Evolutionary conservation across 2,329 filamentous ascomycete genomes (phyloP).

Genomic region (Sarocladium kiliense): DNA sequence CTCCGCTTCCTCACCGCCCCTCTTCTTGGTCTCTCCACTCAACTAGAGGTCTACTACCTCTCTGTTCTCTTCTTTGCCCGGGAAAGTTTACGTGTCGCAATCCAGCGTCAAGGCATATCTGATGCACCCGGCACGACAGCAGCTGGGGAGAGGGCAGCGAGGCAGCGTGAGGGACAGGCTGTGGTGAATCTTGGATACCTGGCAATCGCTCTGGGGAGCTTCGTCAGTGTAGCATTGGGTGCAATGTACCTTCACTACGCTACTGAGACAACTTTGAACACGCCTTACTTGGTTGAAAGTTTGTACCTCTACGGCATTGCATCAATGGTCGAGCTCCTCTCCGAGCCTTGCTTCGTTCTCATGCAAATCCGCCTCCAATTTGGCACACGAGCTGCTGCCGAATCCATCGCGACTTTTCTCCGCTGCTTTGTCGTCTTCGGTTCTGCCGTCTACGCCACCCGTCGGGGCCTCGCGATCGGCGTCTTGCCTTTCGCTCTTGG

Average conservation of each 20-base stretch:
- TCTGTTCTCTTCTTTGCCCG: constrained; percentile 92
- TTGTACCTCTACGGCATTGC: constrained; percentile 52
- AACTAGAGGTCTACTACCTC: constrained; percentile 89
- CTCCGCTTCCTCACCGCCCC: constrained; percentile 83
- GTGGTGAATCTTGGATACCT: constrained; percentile 87
- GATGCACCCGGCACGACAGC: constrained; percentile 9
- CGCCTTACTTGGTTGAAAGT: constrained; percentile 56
- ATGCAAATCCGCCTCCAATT: constrained; percentile 79
- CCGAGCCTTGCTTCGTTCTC: constrained; percentile 85
- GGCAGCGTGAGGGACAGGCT: constrained; percentile 54
- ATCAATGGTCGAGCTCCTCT: constrained; percentile 67
- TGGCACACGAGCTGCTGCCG: constrained; percentile 72
- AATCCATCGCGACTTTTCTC: constrained; percentile 73
- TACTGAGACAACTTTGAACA: constrained; percentile 41
- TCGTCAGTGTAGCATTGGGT: constrained; percentile 60
- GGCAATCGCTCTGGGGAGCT: constrained; percentile 62
- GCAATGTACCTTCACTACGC: constrained; percentile 59
- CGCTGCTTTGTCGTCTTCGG: constrained; percentile 73
- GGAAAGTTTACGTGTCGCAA: constrained; percentile 84
- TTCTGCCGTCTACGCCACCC: constrained; percentile 57
- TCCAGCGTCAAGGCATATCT: constrained; percentile 64
- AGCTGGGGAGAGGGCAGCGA: constrained; percentile 12
- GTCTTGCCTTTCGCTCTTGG: constrained; percentile 86
- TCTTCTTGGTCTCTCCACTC: constrained; percentile 78
- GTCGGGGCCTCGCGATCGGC: constrained; percentile 51